Evolutionary conservation across 441 rosid genomes (phyloP).

Genomic region (Adansonia madagascariensis): DNA sequence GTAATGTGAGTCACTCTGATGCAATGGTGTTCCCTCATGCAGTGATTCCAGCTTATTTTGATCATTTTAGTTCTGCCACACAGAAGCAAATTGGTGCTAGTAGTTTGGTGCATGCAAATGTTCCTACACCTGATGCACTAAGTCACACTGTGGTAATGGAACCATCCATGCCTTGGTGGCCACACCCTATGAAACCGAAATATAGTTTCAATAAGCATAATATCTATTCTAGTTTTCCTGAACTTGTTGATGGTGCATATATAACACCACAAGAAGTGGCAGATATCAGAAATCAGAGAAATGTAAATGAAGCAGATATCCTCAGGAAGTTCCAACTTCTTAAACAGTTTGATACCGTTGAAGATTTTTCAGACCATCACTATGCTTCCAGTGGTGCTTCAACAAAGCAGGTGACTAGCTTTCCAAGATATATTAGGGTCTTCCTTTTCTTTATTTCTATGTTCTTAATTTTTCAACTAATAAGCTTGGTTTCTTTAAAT

Average conservation of each 20-base stretch:
- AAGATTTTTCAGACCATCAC: constrained; percentile 72
- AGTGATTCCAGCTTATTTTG: constrained; percentile 27
- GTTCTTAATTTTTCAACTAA: background rate
- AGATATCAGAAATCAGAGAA: constrained; percentile 37
- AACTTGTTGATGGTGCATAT: constrained; percentile 32
- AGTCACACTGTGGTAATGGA: constrained; percentile 14
- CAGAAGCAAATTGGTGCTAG: constrained; percentile 27
- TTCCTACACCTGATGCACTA: constrained; percentile 20
- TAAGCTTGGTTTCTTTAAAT: constrained; percentile 17
- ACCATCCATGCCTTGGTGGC: constrained; percentile 31
- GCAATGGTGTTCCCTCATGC: constrained; percentile 18
- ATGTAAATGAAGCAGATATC: constrained; percentile 47
- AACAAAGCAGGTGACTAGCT: constrained; percentile 54
- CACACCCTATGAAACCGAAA: constrained; percentile 8
- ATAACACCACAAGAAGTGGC: constrained; percentile 38
- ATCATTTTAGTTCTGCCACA: constrained; percentile 2
- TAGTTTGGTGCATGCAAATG: constrained; percentile 8
- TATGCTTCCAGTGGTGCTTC: constrained; percentile 44
- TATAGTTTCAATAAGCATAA: constrained; percentile 11
- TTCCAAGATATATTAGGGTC: constrained; percentile 23
- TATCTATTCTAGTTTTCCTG: constrained; percentile 24
- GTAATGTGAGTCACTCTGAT: constrained; percentile 27
- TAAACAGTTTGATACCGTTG: constrained; percentile 77
- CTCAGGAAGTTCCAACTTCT: constrained; percentile 54
- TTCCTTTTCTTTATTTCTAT: background rate